Base-by-base conservation (phyloP, 169 alveolate genomes). In the Plasmodium gaboni region DNA sequence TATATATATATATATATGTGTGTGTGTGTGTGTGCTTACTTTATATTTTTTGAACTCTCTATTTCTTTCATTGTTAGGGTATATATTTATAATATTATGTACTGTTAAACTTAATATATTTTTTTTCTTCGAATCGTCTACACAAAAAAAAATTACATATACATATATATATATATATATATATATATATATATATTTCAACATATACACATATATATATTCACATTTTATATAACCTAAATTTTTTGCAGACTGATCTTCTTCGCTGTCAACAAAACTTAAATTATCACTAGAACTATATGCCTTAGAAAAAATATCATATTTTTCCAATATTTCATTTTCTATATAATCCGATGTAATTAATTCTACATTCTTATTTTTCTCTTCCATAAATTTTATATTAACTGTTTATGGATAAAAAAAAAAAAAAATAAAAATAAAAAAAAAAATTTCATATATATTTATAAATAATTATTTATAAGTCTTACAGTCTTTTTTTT, bases 41-140 rank as follows among this genome's bases (percentile, higher is more conserved):
- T 85, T 85, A 53, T 68, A 85, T 63, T 85, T 85, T 51, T 85
- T 85, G 19, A 85, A 85, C 26, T 85, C 91, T 26, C 91, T 44
- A 55, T 85, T 85, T 73, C 86, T 69, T 63, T 85, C 91, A 85
- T 85, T 85, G 87, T 85, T 85, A 6, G 91, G 91, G 22, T 85
- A 85, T 42, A 85, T 51, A 60, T 85, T 85, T 85, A 85, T 60
- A 15, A 85, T 85, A 72, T 85, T 85, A 51, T 85, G 86, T 13
- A 85, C 91, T 46, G 86, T 44, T 85, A 85, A 72, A 32, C 87
- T 85, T 63, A 85, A 70, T 44, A 85, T 59, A 57, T 85, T 85
- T 59, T 57, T 69, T 9, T 85, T 68, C 50, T 85, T 70, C 17
- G 64, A 57, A 42, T 68, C 44, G 10, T 85, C 91, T 85, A 42